Percentiles rank a stretch among this genome's conserved stretches.
phyloP scores from a whole-genome alignment of 805 yeast species.

The Deakozyma indianensis region DNA sequence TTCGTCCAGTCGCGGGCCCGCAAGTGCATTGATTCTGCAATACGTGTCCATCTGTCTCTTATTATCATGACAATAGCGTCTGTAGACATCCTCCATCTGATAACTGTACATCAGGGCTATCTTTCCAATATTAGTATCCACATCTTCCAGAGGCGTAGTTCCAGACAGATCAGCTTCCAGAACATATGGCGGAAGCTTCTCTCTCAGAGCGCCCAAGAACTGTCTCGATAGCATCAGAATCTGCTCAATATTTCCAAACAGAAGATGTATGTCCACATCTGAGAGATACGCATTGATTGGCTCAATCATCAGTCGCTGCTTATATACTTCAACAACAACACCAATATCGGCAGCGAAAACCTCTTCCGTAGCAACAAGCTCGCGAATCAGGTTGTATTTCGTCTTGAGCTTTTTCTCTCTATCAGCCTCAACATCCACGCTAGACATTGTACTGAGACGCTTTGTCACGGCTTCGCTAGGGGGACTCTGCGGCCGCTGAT shows the following conservation, averaged over 20 bases:
- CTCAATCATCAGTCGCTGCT: slow-evolving; percentile 14
- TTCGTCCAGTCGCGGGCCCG: slow-evolving; percentile 13
- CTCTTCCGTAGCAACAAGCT: slow-evolving; percentile 24
- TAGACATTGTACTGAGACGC: not conserved
- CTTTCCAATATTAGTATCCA: slow-evolving; percentile 18
- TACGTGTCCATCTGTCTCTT: slow-evolving; percentile 17
- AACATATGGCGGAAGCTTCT: slow-evolving; percentile 17
- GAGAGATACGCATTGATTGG: slow-evolving; percentile 14
- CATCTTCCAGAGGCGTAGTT: slow-evolving; percentile 9
- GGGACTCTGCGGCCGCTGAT: not conserved
- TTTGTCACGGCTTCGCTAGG: not conserved
- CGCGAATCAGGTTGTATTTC: slow-evolving; percentile 20
- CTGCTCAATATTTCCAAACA: slow-evolving; percentile 22
- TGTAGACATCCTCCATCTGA: slow-evolving; percentile 20
- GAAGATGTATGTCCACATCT: slow-evolving; percentile 12
- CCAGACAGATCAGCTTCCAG: slow-evolving; percentile 11
- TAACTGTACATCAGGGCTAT: slow-evolving; percentile 17
- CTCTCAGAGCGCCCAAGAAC: slow-evolving; percentile 16
- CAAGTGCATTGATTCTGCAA: slow-evolving; percentile 11
- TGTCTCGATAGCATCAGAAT: slow-evolving; percentile 18
- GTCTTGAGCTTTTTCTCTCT: slow-evolving; percentile 1
- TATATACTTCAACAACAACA: slow-evolving; percentile 20
- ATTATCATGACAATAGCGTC: slow-evolving; percentile 19
- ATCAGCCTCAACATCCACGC: not conserved
- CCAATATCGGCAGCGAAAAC: slow-evolving; percentile 24